Base-by-base conservation (phyloP, 2,329 filamentous ascomycete genomes). In the Botrytis elliptica region DNA sequence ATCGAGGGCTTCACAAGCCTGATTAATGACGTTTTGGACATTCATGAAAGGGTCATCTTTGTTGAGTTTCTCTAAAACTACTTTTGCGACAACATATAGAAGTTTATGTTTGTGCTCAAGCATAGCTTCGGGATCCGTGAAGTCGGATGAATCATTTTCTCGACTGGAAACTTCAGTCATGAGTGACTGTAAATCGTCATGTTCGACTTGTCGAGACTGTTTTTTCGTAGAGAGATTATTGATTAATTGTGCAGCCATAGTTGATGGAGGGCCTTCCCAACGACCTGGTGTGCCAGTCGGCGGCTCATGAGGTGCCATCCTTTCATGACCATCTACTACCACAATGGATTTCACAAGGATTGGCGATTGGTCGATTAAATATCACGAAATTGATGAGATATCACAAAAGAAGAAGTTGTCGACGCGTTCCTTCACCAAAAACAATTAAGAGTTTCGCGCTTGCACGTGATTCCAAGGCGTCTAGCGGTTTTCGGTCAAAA, bases 241-340 rank as follows among this genome's bases (percentile, higher is more conserved):
- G 76, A 96, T 93, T 73, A 98, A 90, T 82, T 97, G 93, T 20
- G 93, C 93, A 70, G 95, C 94, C 79, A 97, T 87, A 16, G 94
- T 97, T 25, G 95, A 97, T 20, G 94, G 92, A 57, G 90, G 89
- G 71, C 67, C 65, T 40, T 80, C 75, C 38, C 77, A 76, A 22
- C 42, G 72, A 52, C 67, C 74, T 57, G 70, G 49, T 8, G 68
- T 74, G n/a, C 52, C 52, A 57, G 52, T 57, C 52, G 52, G 52
- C n/a, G 52, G 52, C n/a, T 57, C 49, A 25, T 69, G 64, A 59
- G 74, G 75, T 16, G 75, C 77, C 79, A 80, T 80, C 64, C 75
- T 78, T 71, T 67, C 49, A 66, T 73, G 40, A 62, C 73, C 79
- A 80, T 81, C 22, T 46, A 22, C 44, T 49, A 49, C 36, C 18